Conservation (phyloP, 2,329 filamentous ascomycete species). For the Ophiocordyceps camponoti-leonardi region DNA sequence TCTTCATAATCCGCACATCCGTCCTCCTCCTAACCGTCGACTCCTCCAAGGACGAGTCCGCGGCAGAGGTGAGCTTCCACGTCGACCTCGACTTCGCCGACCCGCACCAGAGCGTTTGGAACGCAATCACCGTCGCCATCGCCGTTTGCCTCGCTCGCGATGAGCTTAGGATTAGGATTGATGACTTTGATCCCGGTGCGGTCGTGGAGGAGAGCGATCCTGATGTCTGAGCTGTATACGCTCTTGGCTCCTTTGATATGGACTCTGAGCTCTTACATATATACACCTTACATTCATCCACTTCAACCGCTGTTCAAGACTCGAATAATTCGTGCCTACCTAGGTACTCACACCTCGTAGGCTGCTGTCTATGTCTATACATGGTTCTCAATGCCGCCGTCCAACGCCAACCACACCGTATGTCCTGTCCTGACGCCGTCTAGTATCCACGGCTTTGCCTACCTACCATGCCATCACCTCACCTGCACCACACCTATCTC, state of each 20-base stretch:
- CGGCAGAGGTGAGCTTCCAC: constrained; percentile 21
- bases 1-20: constrained; percentile 22
- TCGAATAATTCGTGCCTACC: too few relatives aligned
- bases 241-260: too few relatives aligned
- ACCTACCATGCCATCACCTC: too few relatives aligned
- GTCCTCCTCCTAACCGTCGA: constrained; percentile 23
- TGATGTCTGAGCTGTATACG: constrained; percentile 13
- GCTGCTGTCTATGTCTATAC: neutral
- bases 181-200: constrained; percentile 17
- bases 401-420: neutral
- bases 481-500: too few relatives aligned
- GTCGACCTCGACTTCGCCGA: constrained; percentile 22
- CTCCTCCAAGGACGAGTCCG: constrained; percentile 16
- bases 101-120: constrained; percentile 24
- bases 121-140: constrained; percentile 23
- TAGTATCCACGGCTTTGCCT: neutral
- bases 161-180: constrained; percentile 15
- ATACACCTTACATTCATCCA: too few relatives aligned
- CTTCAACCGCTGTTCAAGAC: too few relatives aligned
- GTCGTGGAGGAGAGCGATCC: constrained; percentile 18
- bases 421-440: neutral
- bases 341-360: too few relatives aligned
- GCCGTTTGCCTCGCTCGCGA: constrained; percentile 22
- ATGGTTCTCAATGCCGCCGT: neutral
- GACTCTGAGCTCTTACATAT: too few relatives aligned